These are phyloP conservation scores for Antarctomyces pellizariae DNA, from an alignment of 495 filamentous ascomycete genomes.

Conservation along the genomic window DNA sequence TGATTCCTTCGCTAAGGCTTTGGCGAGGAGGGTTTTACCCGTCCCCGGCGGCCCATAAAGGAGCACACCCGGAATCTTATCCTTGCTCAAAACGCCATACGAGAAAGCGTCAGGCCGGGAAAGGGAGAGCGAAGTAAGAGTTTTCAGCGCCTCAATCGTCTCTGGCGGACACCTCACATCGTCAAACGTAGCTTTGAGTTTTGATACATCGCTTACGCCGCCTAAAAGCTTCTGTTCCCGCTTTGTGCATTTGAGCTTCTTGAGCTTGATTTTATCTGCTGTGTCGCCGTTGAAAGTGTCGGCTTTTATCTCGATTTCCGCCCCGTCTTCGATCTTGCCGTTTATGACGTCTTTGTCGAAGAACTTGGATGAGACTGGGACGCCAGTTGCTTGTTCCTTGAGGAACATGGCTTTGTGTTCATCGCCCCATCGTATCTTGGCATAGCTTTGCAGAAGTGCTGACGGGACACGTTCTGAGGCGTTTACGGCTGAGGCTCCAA, in stretches of 20 bases:
- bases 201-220: slow-evolving; percentile 58
- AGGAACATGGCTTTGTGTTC: too few species aligned
- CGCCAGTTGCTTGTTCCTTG: too few species aligned
- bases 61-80: slow-evolving; percentile 72
- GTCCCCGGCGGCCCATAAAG: slow-evolving; percentile 92
- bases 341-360: too few species aligned
- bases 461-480: too few species aligned
- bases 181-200: slow-evolving; percentile 64
- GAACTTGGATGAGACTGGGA: too few species aligned
- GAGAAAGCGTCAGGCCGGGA: slow-evolving; percentile 82
- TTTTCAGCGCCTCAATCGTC: slow-evolving; percentile 74
- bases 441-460: too few species aligned
- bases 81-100: slow-evolving; percentile 81
- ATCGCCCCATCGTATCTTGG: too few species aligned
- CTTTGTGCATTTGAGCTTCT: slow-evolving; percentile 26
- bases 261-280: slow-evolving; percentile 9
- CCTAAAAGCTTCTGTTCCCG: slow-evolving; percentile 67
- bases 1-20: slow-evolving; percentile 86
- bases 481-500: slow-evolving; percentile 26
- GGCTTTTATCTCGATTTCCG: not conserved
- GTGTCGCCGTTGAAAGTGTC: slow-evolving; percentile 9
- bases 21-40: slow-evolving; percentile 85
- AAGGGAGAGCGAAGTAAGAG: slow-evolving; percentile 69
- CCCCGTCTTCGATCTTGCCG: too few species aligned
- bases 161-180: slow-evolving; percentile 62